These are phyloP conservation scores for Phytophthora boehmeriae DNA, from an alignment of 352 stramenopile species.

Conservation along the genomic window DNA sequence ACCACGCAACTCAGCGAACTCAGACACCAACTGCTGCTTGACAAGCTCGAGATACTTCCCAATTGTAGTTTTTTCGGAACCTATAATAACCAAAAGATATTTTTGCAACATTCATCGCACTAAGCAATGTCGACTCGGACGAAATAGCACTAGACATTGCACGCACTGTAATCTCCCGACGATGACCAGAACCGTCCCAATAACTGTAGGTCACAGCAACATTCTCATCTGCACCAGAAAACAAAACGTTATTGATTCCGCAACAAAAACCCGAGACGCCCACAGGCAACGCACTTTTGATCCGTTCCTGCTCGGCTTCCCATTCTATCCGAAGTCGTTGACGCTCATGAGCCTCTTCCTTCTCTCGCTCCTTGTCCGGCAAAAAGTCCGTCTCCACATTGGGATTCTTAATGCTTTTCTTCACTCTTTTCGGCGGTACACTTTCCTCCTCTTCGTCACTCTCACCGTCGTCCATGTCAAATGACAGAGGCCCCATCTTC, in stretches of 20 bases:
- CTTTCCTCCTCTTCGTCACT: slow-evolving; percentile 39
- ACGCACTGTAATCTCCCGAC: slow-evolving; percentile 87
- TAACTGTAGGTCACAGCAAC: slow-evolving; percentile 98
- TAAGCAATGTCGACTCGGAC: background rate
- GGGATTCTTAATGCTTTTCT: slow-evolving; percentile 92
- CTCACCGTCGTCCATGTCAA: slow-evolving; percentile 84
- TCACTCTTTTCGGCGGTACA: slow-evolving; percentile 40
- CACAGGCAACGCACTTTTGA: slow-evolving; percentile 81
- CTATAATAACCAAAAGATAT: slow-evolving; percentile 29
- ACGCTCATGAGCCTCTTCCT: slow-evolving; percentile 75
- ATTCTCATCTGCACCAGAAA: slow-evolving; percentile 53
- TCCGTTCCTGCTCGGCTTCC: slow-evolving; percentile 91
- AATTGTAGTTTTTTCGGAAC: slow-evolving; percentile 94
- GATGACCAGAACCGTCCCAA: slow-evolving; percentile 97
- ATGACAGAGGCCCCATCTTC: slow-evolving; percentile 76
- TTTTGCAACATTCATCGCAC: slow-evolving; percentile 3
- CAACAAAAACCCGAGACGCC: background rate
- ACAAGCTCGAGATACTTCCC: slow-evolving; percentile 88
- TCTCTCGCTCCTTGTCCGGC: slow-evolving; percentile 93
- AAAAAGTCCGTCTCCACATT: slow-evolving; percentile 95
- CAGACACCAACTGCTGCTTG: slow-evolving; percentile 87
- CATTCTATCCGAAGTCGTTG: slow-evolving; percentile 91
- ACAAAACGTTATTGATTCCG: background rate
- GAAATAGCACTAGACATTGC: background rate
- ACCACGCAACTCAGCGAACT: slow-evolving; percentile 94